Evolutionary conservation across 78 protist genomes (phyloP), one percentile per base, ranked within the genome.

Genomic region (Dictyostelium citrinum): DNA sequence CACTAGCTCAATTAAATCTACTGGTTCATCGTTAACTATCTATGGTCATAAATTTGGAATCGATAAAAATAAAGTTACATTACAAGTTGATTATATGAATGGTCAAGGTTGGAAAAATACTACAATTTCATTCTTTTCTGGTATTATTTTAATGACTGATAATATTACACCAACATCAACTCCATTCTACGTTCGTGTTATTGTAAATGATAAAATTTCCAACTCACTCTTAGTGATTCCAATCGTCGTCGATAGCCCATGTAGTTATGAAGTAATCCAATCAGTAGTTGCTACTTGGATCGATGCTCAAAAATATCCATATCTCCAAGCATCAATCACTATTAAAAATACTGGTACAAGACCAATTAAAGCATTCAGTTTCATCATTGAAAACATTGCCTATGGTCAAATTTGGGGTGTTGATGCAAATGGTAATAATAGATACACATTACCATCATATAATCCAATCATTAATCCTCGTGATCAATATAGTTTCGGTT

Each of bases 61-160:
- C 2, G 68, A 41, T 29, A 8, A 35, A n/a, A 14, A 10, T 3
- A 77, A 77, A 77, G 9, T 39, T 46, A 24, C 35, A 27, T 39
- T 77, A 24, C 68, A 77, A 46, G 68, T 77, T 22, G 81, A 75
- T n/a, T 75, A 75, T 43, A n/a, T 20, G n/a, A 75, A 75, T 41
- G 81, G 81, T n/a, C 81, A 75, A 75, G 81, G 81, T 41, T 75
- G 49, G 49, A 75, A 75, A 20, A 75, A 75, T 33, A 75, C 81
- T 5, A 1, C 81, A 20, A 5, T 43, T 2, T 41, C 81, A n/a
- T 75, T 75, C 60, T 43, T 41, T 11, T 17, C 81, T n/a, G 81
- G 81, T 75, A 75, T 75, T n/a, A 24, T 75, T 41, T 43, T 75
- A 35, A 75, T 75, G 20, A 75, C 81, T 6, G 45, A 75, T 33